Conservation (phyloP, 768 basidiomycete species). For the Roridomyces roridus region DNA sequence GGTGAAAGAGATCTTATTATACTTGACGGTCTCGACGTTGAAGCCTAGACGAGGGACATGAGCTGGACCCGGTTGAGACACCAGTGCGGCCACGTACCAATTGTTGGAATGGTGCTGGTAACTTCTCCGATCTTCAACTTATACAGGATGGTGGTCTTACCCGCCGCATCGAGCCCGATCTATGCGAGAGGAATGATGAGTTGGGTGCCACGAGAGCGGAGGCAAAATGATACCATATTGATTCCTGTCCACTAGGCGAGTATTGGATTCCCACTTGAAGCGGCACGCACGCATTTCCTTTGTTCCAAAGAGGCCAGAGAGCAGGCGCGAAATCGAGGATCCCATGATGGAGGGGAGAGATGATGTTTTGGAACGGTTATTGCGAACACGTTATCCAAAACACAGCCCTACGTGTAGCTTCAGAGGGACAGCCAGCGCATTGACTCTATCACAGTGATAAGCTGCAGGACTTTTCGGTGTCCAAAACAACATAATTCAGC, state of each 20-base stretch:
- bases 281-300: slow-evolving; percentile 95
- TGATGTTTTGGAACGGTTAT: too few relatives aligned
- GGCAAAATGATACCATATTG: slow-evolving; percentile 77
- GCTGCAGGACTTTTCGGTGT: too few relatives aligned
- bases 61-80: slow-evolving; percentile 27
- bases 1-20: slow-evolving; percentile 99
- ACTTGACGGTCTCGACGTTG: too few relatives aligned
- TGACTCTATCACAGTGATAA: too few relatives aligned
- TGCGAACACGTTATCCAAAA: too few relatives aligned
- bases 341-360: slow-evolving; percentile 59
- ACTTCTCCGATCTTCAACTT: too few relatives aligned
- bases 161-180: slow-evolving; percentile 99
- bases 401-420: too few relatives aligned
- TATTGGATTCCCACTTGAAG: slow-evolving; percentile 37
- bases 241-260: slow-evolving; percentile 69
- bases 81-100: slow-evolving; percentile 67
- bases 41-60: slow-evolving; percentile 68
- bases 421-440: too few relatives aligned
- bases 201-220: slow-evolving; percentile 18
- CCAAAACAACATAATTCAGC: too few relatives aligned
- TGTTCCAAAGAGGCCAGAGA: too few relatives aligned
- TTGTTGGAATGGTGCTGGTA: slow-evolving; percentile 99
- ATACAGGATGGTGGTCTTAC: slow-evolving; percentile 98
- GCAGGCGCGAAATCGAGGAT: slow-evolving; percentile 76
- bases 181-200: slow-evolving; percentile 33